Percentiles rank a stretch among this genome's conserved stretches.
Conservation (phyloP, 495 filamentous ascomycete genomes). For the Bacidia rubella region DNA sequence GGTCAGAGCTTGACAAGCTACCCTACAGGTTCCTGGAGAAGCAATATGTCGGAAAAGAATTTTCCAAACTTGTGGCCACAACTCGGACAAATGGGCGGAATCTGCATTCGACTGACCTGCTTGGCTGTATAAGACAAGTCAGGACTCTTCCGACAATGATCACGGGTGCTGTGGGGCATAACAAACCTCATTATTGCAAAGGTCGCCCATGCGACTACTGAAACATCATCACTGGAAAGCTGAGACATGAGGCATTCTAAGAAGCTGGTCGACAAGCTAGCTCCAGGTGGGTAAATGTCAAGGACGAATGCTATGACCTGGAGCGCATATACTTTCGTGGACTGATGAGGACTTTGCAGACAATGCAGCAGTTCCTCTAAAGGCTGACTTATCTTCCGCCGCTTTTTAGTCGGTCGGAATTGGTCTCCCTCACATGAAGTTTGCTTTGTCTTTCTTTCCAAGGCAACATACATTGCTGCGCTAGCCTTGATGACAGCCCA, state of each 20-base stretch:
- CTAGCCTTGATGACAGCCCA: constrained; percentile 30
- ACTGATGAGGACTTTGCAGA: constrained; percentile 38
- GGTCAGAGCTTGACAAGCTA: constrained; percentile 65
- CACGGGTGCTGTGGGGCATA: background rate
- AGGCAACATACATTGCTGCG: constrained; percentile 9
- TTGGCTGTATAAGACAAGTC: constrained; percentile 24
- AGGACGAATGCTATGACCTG: constrained; percentile 68
- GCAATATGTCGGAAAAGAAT: constrained; percentile 55
- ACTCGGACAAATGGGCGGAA: constrained; percentile 20
- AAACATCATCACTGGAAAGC: constrained; percentile 42
- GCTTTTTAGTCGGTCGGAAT: constrained; percentile 32
- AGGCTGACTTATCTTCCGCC: constrained; percentile 41
- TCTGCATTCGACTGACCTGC: constrained; percentile 30
- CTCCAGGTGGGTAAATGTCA: constrained; percentile 22
- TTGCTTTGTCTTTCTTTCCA: background rate
- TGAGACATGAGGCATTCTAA: constrained; percentile 35
- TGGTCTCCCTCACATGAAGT: background rate
- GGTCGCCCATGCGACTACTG: constrained; percentile 51
- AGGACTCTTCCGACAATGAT: background rate
- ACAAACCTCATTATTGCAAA: constrained; percentile 37
- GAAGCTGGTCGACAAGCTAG: constrained; percentile 12
- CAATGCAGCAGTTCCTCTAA: constrained; percentile 51
- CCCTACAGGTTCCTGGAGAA: constrained; percentile 55
- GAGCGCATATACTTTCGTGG: constrained; percentile 50
- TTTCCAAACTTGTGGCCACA: constrained; percentile 69